A percentile compares a stretch with the other conserved stretches of the same genome.
Conservation (phyloP, 305 asterid species). For the Fraxinus greggii region DNA sequence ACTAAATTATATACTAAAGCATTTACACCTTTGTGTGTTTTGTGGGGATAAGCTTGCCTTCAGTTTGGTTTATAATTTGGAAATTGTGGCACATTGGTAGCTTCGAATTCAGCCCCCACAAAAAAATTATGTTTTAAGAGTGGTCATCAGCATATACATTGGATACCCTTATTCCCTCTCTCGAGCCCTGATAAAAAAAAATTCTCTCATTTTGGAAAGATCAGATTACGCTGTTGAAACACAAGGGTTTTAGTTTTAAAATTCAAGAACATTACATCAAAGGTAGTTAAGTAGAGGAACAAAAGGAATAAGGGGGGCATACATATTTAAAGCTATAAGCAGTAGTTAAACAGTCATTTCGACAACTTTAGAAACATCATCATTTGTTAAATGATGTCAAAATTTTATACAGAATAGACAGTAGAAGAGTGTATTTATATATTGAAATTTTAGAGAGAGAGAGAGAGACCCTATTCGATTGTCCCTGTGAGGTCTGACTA, state of each 20-base stretch:
- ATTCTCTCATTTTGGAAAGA: neutral
- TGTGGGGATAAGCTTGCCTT: no score
- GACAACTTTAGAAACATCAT: neutral
- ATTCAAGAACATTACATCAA: neutral
- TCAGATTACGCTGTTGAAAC: neutral
- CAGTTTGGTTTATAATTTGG: no score
- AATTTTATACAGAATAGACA: neutral
- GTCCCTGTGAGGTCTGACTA: neutral
- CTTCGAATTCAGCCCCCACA: neutral
- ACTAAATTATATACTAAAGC: no score
- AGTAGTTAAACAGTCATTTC: neutral
- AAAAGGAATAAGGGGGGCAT: neutral
- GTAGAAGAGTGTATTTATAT: neutral
- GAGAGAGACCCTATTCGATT: neutral
- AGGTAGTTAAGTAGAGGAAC: neutral
- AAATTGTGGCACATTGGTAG: neutral
- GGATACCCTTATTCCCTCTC: neutral
- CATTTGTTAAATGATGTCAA: constrained; percentile 1
- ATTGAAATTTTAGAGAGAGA: no score
- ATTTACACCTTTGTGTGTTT: no score
- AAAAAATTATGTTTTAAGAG: neutral
- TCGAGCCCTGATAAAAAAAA: neutral
- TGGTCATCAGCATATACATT: neutral
- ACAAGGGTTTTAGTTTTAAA: neutral
- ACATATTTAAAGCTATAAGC: neutral